These are phyloP conservation scores for Postia placenta DNA, from an alignment of 768 basidiomycete genomes.

Conservation along the genomic window DNA sequence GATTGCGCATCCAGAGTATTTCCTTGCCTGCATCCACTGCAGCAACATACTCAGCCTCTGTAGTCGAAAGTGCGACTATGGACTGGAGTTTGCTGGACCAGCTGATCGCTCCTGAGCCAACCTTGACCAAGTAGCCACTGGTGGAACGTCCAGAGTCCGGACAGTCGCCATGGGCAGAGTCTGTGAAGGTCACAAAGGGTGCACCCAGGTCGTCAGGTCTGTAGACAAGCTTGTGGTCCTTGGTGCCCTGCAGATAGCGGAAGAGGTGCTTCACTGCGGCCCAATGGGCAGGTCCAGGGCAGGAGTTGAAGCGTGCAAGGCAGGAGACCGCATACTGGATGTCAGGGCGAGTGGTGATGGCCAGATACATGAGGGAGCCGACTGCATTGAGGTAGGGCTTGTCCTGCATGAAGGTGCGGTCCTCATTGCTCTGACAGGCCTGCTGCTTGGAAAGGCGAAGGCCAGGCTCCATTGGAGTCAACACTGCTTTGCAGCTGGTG, in stretches of 20 bases:
- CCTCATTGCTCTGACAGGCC: neutral
- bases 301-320: slow-evolving; percentile 16
- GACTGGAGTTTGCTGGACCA: slow-evolving; percentile 20
- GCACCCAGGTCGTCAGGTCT: neutral
- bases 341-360: slow-evolving; percentile 24
- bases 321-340: slow-evolving; percentile 18
- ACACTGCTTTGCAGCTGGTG: neutral
- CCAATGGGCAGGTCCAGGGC: slow-evolving; percentile 18
- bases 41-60: slow-evolving; percentile 27
- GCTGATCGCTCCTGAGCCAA: slow-evolving; percentile 17
- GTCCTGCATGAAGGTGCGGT: slow-evolving; percentile 3
- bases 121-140: slow-evolving; percentile 23
- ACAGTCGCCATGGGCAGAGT: slow-evolving; percentile 27
- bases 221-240: slow-evolving; percentile 5
- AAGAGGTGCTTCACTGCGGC: slow-evolving; percentile 17
- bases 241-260: slow-evolving; percentile 18
- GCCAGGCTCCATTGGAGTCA: slow-evolving; percentile 9
- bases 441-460: slow-evolving; percentile 1
- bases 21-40: slow-evolving; percentile 20
- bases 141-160: slow-evolving; percentile 16
- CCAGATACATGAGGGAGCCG: slow-evolving; percentile 26
- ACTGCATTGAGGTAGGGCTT: slow-evolving; percentile 16
- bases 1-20: slow-evolving; percentile 23
- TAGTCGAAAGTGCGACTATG: slow-evolving; percentile 22
- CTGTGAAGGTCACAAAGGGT: slow-evolving; percentile 16